phyloP scores from a whole-genome alignment of 2,329 filamentous ascomycete genomes.

The Paraphaeosphaeria sporulosa region DNA sequence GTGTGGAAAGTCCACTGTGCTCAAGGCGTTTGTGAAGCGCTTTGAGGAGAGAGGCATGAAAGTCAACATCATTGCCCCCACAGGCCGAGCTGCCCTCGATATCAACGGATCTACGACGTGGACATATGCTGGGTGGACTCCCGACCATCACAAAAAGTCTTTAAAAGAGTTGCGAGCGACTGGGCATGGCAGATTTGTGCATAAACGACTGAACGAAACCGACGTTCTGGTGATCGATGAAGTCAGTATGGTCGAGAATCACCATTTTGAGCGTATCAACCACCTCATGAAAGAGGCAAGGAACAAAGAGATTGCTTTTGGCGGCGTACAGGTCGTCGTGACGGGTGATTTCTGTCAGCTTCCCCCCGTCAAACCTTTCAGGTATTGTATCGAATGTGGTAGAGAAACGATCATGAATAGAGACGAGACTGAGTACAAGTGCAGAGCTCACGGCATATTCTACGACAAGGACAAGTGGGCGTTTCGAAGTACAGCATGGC shows the following conservation, averaged over 20 bases:
- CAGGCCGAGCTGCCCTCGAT: conserved; percentile 65
- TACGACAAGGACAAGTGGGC: conserved; percentile 66
- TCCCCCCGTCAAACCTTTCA: conserved; percentile 66
- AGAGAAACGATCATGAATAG: conserved; percentile 33
- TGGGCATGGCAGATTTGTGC: conserved; percentile 46
- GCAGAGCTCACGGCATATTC: conserved; percentile 47
- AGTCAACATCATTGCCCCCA: conserved; percentile 66
- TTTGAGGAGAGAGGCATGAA: conserved; percentile 45
- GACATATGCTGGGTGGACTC: conserved; percentile 65
- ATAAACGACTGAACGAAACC: conserved; percentile 51
- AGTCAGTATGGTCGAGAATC: conserved; percentile 70
- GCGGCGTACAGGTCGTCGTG: conserved; percentile 63
- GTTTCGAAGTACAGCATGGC: conserved; percentile 65
- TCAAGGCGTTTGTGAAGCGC: conserved; percentile 57
- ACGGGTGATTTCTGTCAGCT: conserved; percentile 62
- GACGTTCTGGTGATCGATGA: conserved; percentile 71
- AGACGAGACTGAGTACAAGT: conserved; percentile 30
- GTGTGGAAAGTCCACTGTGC: conserved; percentile 65
- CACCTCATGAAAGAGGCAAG: conserved; percentile 54
- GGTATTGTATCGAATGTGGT: conserved; percentile 60
- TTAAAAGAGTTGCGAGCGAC: conserved; percentile 45
- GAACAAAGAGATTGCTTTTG: conserved; percentile 42
- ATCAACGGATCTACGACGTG: conserved; percentile 65
- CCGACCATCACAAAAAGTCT: conserved; percentile 54
- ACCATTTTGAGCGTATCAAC: conserved; percentile 60